phyloP scores from a whole-genome alignment of 805 yeast genomes.

The Spathaspora passalidarum region DNA sequence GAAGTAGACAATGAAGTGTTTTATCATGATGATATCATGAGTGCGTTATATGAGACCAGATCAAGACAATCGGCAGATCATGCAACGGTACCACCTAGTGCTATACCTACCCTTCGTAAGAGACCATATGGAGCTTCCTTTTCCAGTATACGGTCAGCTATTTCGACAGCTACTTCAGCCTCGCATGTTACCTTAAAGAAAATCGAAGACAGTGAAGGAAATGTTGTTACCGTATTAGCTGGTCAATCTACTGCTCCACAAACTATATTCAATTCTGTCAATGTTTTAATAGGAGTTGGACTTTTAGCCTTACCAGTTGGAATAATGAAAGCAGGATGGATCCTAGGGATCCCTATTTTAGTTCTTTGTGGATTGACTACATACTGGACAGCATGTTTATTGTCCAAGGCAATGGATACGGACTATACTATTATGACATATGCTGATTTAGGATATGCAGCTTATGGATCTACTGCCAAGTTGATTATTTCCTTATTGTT shows the following conservation, averaged over 20 bases:
- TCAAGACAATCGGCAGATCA: slow-evolving; percentile 27
- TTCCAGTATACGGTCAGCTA: slow-evolving; percentile 38
- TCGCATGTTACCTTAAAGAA: slow-evolving; percentile 55
- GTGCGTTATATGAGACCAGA: slow-evolving; percentile 20
- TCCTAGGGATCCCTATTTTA: slow-evolving; percentile 60
- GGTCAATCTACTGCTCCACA: slow-evolving; percentile 83
- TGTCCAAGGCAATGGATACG: slow-evolving; percentile 74
- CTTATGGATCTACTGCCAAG: slow-evolving; percentile 76
- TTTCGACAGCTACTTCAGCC: slow-evolving; percentile 36
- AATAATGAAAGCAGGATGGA: slow-evolving; percentile 61
- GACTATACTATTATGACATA: slow-evolving; percentile 81
- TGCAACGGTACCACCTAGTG: slow-evolving; percentile 10
- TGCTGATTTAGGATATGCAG: slow-evolving; percentile 86
- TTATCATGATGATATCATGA: slow-evolving; percentile 35
- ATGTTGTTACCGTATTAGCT: slow-evolving; percentile 64
- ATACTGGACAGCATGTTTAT: slow-evolving; percentile 70
- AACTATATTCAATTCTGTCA: slow-evolving; percentile 72
- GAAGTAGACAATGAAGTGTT: slow-evolving; percentile 30
- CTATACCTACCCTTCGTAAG: slow-evolving; percentile 25
- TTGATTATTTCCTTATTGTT: slow-evolving; percentile 69
- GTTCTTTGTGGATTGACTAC: slow-evolving; percentile 63
- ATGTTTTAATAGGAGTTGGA: slow-evolving; percentile 67
- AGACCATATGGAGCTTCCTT: slow-evolving; percentile 38
- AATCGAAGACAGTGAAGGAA: slow-evolving; percentile 70
- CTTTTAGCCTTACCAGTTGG: slow-evolving; percentile 66